These are phyloP conservation scores for Paxillus involutus DNA, from an alignment of 768 basidiomycete genomes.

Conservation along the genomic window DNA sequence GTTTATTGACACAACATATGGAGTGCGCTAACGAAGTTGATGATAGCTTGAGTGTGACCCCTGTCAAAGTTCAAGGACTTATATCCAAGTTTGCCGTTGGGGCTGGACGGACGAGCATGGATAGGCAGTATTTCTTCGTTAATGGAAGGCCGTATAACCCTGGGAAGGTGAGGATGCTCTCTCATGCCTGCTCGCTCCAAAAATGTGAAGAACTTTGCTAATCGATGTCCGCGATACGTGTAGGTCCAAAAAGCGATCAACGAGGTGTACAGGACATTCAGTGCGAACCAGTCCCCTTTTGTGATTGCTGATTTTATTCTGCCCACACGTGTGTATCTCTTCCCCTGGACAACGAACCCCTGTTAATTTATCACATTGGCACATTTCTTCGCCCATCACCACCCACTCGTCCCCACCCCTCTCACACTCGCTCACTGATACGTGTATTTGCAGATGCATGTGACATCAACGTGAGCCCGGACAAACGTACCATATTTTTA, in stretches of 20 bases:
- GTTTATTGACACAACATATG: background rate
- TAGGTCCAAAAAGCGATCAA: slow-evolving; percentile 89
- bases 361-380: background rate
- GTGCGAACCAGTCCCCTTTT: slow-evolving; percentile 72
- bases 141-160: slow-evolving; percentile 89
- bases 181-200: background rate
- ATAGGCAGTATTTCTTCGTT: slow-evolving; percentile 90
- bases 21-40: slow-evolving; percentile 1
- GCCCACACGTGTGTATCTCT: slow-evolving; percentile 60
- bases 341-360: background rate
- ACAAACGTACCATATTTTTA: slow-evolving; percentile 93
- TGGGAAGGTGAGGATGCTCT: slow-evolving; percentile 51
- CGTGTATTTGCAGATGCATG: slow-evolving; percentile 52
- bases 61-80: slow-evolving; percentile 69
- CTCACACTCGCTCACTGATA: background rate
- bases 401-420: background rate
- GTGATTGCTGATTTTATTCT: slow-evolving; percentile 81
- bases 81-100: slow-evolving; percentile 81
- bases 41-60: slow-evolving; percentile 25
- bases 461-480: slow-evolving; percentile 95
- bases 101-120: slow-evolving; percentile 73
- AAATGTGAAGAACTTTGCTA: background rate
- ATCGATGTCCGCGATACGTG: background rate
- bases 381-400: background rate
- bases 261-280: slow-evolving; percentile 88